Conservation (phyloP, 2,329 filamentous ascomycete species). For the Fusarium nisikadoi region DNA sequence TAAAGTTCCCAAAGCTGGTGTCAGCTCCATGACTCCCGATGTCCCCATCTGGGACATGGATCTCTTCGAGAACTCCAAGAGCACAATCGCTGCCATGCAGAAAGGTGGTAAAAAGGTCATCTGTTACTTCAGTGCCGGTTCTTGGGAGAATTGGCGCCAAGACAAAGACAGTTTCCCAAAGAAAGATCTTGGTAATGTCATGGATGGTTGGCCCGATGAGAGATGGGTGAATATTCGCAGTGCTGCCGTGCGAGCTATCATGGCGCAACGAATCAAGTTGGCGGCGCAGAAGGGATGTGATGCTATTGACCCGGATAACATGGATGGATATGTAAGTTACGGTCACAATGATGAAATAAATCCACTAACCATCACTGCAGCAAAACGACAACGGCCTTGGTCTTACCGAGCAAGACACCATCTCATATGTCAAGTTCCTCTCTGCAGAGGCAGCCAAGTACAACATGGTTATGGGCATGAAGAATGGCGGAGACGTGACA, state of each 20-base stretch:
- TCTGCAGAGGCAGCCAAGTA: conserved; percentile 61
- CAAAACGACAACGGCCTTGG: conserved; percentile 70
- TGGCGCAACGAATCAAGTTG: conserved; percentile 66
- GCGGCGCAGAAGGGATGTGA: conserved; percentile 72
- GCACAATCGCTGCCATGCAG: conserved; percentile 63
- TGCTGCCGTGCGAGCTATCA: conserved; percentile 69
- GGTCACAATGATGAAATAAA: accelerated
- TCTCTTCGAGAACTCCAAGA: conserved; percentile 62
- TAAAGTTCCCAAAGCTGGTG: conserved; percentile 49
- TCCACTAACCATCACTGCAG: conserved; percentile 2
- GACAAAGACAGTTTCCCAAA: conserved; percentile 66
- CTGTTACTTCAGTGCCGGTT: conserved; percentile 80
- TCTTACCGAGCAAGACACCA: conserved; percentile 65
- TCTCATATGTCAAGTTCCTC: conserved; percentile 69
- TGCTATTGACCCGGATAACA: conserved; percentile 76
- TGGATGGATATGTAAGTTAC: conserved; percentile 68
- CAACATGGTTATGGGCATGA: conserved; percentile 71
- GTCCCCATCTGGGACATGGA: conserved; percentile 60
- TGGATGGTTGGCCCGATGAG: conserved; percentile 74
- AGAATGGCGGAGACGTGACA: conserved; percentile 73
- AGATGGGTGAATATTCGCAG: conserved; percentile 71
- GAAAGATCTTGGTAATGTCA: conserved; percentile 65
- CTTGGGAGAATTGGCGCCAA: conserved; percentile 69
- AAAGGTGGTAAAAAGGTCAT: conserved; percentile 70
- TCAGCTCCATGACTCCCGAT: conserved; percentile 49